phyloP scores from a whole-genome alignment of 306 rosid species.

The Ziziphus jujuba region DNA sequence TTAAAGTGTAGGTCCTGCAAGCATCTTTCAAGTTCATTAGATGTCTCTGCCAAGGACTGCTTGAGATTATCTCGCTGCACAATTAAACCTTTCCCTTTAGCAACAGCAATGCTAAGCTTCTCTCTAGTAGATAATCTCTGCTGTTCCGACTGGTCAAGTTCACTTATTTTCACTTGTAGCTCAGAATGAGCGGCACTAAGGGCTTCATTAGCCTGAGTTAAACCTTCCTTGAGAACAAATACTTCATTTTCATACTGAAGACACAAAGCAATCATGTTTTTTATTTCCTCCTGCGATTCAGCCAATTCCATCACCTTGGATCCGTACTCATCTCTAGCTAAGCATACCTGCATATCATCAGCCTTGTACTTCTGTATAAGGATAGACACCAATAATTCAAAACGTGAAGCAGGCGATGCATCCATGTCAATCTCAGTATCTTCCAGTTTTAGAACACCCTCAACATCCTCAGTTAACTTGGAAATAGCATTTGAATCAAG shows the following conservation, averaged over 20 bases:
- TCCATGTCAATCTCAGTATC: conserved; percentile 32
- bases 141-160: conserved; percentile 81
- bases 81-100: conserved; percentile 93
- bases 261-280: conserved; percentile 40
- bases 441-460: conserved; percentile 50
- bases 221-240: conserved; percentile 71
- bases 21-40: conserved; percentile 82
- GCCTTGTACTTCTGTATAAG: conserved; percentile 70
- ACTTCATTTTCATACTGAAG: conserved; percentile 74
- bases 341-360: conserved; percentile 53
- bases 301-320: conserved; percentile 49
- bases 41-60: conserved; percentile 74
- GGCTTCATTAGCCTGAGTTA: conserved; percentile 66
- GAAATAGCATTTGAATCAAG: conserved; percentile 52
- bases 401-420: conserved; percentile 48
- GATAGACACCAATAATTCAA: conserved; percentile 55
- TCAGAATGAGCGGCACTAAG: conserved; percentile 52
- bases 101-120: conserved; percentile 93
- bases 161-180: conserved; percentile 55
- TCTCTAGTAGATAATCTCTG: conserved; percentile 79
- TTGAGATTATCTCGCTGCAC: conserved; percentile 91
- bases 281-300: conserved; percentile 57
- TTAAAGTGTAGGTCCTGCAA: conserved; percentile 74
- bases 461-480: conserved; percentile 60
- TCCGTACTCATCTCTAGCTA: conserved; percentile 48